Percentiles rank a stretch among this genome's conserved stretches.
Conservation (phyloP, 2,329 filamentous ascomycete genomes). For the Trichoderma semiorbis region DNA sequence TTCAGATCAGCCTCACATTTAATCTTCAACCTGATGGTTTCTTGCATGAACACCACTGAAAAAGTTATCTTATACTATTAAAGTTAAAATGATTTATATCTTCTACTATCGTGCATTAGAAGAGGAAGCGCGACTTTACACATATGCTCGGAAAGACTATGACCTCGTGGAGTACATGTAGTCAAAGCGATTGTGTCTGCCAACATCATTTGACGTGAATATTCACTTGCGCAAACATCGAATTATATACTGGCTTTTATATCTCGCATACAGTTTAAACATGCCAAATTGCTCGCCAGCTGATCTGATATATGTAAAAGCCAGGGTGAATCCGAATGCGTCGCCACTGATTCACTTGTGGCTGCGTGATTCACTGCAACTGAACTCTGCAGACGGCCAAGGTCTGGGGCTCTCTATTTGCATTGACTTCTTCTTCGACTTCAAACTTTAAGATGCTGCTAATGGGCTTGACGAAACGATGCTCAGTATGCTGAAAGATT, state of each 20-base stretch:
- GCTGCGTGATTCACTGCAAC: not conserved
- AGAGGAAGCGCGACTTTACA: not conserved
- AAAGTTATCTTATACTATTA: not conserved
- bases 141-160: not conserved
- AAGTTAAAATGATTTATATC: not conserved
- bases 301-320: not conserved
- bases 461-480: not conserved
- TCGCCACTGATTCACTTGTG: not conserved
- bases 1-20: not conserved
- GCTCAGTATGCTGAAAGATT: not conserved
- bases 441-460: accelerated
- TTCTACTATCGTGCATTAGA: not conserved
- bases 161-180: not conserved
- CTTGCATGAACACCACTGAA: not conserved
- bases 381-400: not conserved
- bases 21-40: not conserved
- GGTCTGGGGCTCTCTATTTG: not conserved
- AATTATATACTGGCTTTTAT: not conserved
- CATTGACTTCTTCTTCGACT: not conserved
- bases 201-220: not conserved
- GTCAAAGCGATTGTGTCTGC: not conserved
- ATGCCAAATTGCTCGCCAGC: not conserved
- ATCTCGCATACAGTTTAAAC: not conserved
- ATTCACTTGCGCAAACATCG: not conserved
- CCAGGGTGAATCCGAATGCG: not conserved